Evolutionary conservation across 23 red algal genomes (phyloP).

Genomic region (Porphyridium purpureum): DNA sequence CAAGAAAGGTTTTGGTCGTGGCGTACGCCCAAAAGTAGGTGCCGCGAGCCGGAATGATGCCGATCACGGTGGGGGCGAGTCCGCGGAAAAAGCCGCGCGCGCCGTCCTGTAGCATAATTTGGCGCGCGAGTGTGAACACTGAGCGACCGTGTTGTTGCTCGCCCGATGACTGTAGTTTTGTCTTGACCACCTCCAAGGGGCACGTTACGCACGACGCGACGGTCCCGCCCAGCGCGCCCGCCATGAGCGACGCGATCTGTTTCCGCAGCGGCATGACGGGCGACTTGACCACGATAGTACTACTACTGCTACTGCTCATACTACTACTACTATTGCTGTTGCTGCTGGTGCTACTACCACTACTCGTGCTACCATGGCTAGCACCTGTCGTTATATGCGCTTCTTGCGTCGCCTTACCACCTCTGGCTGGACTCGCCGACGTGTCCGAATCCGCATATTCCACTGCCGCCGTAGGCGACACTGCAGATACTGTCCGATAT

Average conservation of each 20-base stretch:
- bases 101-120: constrained; percentile 64
- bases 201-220: constrained; percentile 85
- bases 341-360: no score
- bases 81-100: constrained; percentile 87
- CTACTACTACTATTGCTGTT: no score
- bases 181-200: constrained; percentile 75
- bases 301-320: no score
- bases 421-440: no score
- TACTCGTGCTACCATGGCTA: no score
- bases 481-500: no score
- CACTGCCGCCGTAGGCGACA: no score
- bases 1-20: constrained; percentile 62
- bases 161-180: constrained; percentile 35
- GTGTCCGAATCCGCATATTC: no score
- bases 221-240: constrained; percentile 87
- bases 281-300: no score
- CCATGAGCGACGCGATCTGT: constrained; percentile 87
- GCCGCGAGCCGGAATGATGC: constrained; percentile 80
- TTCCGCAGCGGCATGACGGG: no score
- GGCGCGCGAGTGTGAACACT: constrained; percentile 35
- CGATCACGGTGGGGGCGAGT: constrained; percentile 68
- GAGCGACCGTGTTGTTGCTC: constrained; percentile 18
- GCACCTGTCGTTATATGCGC: no score
- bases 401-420: no score
- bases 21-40: constrained; percentile 99